Evolutionary conservation across 371 early-diverging fungal species (phyloP), one percentile per base, ranked within the genome.

Genomic region (Mortierella sp.): DNA sequence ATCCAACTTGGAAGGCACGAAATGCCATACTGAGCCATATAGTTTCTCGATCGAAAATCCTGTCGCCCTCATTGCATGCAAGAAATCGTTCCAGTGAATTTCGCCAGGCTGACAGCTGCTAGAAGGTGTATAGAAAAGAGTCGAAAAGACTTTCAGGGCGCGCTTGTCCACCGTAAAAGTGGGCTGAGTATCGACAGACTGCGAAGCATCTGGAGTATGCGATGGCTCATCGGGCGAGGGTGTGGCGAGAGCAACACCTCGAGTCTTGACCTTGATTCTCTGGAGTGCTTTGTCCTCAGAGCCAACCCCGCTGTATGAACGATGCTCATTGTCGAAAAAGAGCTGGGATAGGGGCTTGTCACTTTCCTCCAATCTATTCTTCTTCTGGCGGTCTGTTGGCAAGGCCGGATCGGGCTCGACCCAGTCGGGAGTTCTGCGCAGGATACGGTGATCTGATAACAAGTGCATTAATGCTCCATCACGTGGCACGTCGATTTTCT

Each of bases 21-120:
- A 69, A 26, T 69, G 69, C 69, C 69, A 69, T 27, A 69, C 63
- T 3, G 69, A 69, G 12, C 69, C 69, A 42, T 69, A 69, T 23
- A 69, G 51, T 39, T 69, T 69, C 53, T 57, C 54, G 13, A 58
- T 57, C 21, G 39, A 47, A 45, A 69, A 69, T 39, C 69, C 69
- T 21, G 63, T 62, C 34, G 57, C 53, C 23, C n/a, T 42, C 69
- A 69, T 69, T 10, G 69, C 69, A 69, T 69, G 41, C 62, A 69
- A 48, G 51, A 69, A 62, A 30, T 69, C 69, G 53, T 61, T 69
- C 69, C 69, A 69, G 26, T 58, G 69, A 39, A 69, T 62, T 52
- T 69, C 69, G 18, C 63, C 69, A 47, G 69, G 69, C 54, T 69
- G 69, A 2, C 63, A 18, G 39, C n/a, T 57, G 21, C 28, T 46